phyloP scores from a whole-genome alignment of 1,284 basidiomycete species.

The Moesziomyces globuligerus region DNA sequence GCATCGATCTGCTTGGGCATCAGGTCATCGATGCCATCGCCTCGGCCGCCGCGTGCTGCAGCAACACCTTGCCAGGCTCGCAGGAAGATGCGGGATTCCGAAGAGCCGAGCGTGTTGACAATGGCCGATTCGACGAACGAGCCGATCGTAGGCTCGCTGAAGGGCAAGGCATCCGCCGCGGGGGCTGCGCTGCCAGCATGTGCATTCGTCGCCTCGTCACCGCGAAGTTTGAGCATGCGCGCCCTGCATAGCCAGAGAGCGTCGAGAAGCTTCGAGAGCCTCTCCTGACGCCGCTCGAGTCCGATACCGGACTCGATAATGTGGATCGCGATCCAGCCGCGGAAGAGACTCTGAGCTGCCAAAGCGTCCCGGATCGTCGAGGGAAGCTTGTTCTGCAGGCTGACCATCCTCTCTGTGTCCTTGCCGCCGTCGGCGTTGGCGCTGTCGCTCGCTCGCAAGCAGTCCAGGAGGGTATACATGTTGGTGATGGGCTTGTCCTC shows the following conservation, averaged over 20 bases:
- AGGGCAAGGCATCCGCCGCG: slow-evolving; percentile 28
- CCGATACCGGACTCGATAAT: slow-evolving; percentile 62
- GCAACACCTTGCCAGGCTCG: slow-evolving; percentile 63
- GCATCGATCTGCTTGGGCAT: slow-evolving; percentile 31
- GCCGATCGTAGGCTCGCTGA: slow-evolving; percentile 56
- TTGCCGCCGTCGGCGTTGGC: slow-evolving; percentile 4
- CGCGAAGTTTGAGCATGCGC: slow-evolving; percentile 50
- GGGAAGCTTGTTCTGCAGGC: slow-evolving; percentile 51
- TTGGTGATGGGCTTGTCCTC: slow-evolving; percentile 54
- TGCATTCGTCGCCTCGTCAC: slow-evolving; percentile 13
- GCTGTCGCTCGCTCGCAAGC: slow-evolving; percentile 19
- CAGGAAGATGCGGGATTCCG: slow-evolving; percentile 55
- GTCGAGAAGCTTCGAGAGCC: slow-evolving; percentile 59
- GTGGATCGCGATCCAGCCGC: slow-evolving; percentile 62
- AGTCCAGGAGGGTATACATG: slow-evolving; percentile 61
- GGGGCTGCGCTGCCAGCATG: slow-evolving; percentile 6
- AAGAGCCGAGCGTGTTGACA: slow-evolving; percentile 52
- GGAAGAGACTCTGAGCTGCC: slow-evolving; percentile 56
- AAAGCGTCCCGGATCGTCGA: slow-evolving; percentile 54
- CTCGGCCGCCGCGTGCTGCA: slow-evolving; percentile 30
- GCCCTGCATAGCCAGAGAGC: slow-evolving; percentile 60
- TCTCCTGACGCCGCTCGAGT: slow-evolving; percentile 46
- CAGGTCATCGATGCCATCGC: slow-evolving; percentile 49
- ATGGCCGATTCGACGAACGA: slow-evolving; percentile 64
- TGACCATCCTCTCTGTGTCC: slow-evolving; percentile 5